Evolutionary conservation across 2,329 filamentous ascomycete species (phyloP), one percentile per base, ranked within the genome.

Genomic region (Penicillium sp.): DNA sequence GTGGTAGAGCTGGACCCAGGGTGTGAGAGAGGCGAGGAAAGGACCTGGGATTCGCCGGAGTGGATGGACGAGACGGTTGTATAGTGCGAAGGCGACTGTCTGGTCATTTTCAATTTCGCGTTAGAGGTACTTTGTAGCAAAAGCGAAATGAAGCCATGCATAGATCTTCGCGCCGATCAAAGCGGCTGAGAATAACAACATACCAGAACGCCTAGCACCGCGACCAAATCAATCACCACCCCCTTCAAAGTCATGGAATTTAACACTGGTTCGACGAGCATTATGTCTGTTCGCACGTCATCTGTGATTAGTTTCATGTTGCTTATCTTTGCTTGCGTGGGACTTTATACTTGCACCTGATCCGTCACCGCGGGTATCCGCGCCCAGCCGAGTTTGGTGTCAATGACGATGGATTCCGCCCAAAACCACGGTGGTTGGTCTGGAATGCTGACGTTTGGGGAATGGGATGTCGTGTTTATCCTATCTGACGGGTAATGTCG

Each of bases 1-100:
- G 64, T 91, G 87, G 72, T 90, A 93, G 29, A 89, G 82, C 70
- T 87, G 84, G 65, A 87, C 83, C 62, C 78, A 83, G 16, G 71
- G 70, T 11, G 69, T 73, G 10, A 73, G 52, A 4, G 65, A 67
- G 4, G 70, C 66, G 19, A 72, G 66, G 51, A 70, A 56, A 3
- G 71, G 71, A 0, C 74, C 74, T 3, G 65, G 63, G 16, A 75
- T 70, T 22, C 55, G 64, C 9, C 65, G 68, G 3, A 76, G 64
- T 1, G 72, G 72, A 51, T 75, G 73, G 24, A 76, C 56, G 52
- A 74, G 63, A n/a, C 69, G 68, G 54, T 74, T 73, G 56, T 75
- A 74, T 29, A 66, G 35, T n/a, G 60, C 49, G 45, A 72, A 74
- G 22, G 63, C 63, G 50, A 69, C 9, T n/a, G 63, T 64, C 70